phyloP scores from a whole-genome alignment of 192 early-diverging fungal species.

The Jimgerdemannia lactiflua region DNA sequence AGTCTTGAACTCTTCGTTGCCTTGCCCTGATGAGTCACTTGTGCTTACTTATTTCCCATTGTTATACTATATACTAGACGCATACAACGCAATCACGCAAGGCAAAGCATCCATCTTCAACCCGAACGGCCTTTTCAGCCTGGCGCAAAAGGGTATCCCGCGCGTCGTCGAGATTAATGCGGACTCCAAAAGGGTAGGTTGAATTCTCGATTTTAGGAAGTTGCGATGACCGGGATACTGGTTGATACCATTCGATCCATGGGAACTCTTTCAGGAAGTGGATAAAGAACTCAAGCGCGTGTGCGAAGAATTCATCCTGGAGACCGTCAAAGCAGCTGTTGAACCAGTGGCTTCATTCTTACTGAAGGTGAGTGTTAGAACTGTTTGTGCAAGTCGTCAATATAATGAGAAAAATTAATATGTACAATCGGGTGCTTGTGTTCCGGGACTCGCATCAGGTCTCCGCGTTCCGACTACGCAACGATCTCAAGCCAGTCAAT shows the following conservation, averaged over 20 bases:
- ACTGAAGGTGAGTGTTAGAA: conserved; percentile 50
- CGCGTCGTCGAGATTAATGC: conserved; percentile 42
- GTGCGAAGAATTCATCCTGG: conserved; percentile 71
- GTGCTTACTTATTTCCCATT: neutral
- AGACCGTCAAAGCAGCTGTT: conserved; percentile 51
- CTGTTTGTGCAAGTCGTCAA: too few species aligned
- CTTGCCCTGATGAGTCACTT: conserved; percentile 30
- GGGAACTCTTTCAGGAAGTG: conserved; percentile 34
- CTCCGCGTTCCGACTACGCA: conserved; percentile 48
- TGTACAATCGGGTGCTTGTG: too few species aligned
- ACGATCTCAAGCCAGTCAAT: conserved; percentile 31
- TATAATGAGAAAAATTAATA: too few species aligned
- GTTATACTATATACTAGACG: conserved; percentile 6
- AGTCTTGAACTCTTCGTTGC: conserved; percentile 26
- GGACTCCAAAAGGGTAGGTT: conserved; percentile 26
- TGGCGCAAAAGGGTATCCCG: conserved; percentile 42
- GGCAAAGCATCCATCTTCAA: neutral
- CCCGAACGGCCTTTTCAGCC: conserved; percentile 34
- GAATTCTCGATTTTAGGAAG: too few species aligned
- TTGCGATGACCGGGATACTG: too few species aligned
- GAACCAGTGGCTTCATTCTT: conserved; percentile 61
- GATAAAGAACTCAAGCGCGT: conserved; percentile 60
- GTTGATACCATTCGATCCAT: too few species aligned
- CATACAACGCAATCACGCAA: conserved; percentile 25
- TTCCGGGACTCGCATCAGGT: conserved; percentile 9